Evolutionary conservation across 768 basidiomycete species (phyloP), one percentile per base, ranked within the genome.

Genomic region (Tulasnella sp.): DNA sequence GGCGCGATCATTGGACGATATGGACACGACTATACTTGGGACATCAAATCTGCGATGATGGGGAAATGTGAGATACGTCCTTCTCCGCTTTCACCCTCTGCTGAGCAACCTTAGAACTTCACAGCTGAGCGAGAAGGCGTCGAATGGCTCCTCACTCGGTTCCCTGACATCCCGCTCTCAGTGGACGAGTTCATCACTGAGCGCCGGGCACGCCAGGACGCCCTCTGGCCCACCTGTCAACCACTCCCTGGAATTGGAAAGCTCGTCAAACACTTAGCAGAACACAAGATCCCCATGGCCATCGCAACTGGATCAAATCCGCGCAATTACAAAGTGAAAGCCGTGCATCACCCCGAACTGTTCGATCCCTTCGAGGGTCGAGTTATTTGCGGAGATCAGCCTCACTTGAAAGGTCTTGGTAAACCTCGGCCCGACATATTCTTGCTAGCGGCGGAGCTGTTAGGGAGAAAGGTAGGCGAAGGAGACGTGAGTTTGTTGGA

Each of bases 1-100:
- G 94, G 96, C 86, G 88, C 91, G 41, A 92, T 95, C 76, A 90
- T 97, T n/a, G 90, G 88, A 24, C 88, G 87, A 16, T 92, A 92
- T 83, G 94, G 93, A 37, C 92, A 91, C 81, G 86, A 90, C 82
- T 94, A 96, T 92, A 93, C 93, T 3, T 95, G 94, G 94, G 92
- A 94, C 80, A 94, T 96, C 80, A 95, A 96, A 84, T 92, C 93
- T 28, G 93, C 92, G 0, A 90, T 93, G 80, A 96, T 96, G 95
- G 95, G 95, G 78, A 94, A 93, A 88, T 90, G 94, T 94, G 72
- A 78, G 88, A 60, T 60, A 24, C 14, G n/a, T 69, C 28, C n/a
- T 60, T 60, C 28, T 28, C 28, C 22, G 85, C 37, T 37, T 8
- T 22, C 75, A 40, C 50, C 48, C 34, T 76, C 64, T 40, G 22